phyloP scores from a whole-genome alignment of 2,329 filamentous ascomycete species.

The Phialocephala subalpina region DNA sequence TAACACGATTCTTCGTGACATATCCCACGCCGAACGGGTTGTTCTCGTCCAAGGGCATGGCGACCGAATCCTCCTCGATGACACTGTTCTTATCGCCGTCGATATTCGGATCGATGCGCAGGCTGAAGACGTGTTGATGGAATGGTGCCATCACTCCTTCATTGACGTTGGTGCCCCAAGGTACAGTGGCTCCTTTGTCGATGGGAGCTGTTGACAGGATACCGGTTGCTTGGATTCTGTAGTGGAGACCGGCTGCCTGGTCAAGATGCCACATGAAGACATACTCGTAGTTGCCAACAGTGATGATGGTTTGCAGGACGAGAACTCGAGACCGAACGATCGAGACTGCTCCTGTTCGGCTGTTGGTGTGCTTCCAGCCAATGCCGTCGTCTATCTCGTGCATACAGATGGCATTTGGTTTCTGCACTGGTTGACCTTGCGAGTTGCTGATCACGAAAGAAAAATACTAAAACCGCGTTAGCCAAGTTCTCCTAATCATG shows the following conservation, averaged over 20 bases:
- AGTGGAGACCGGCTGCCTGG: slow-evolving; percentile 66
- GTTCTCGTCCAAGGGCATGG: slow-evolving; percentile 51
- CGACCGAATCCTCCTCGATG: slow-evolving; percentile 61
- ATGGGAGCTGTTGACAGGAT: slow-evolving; percentile 65
- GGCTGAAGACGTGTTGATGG: slow-evolving; percentile 65
- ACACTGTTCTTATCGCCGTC: slow-evolving; percentile 62
- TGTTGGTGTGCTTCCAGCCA: slow-evolving; percentile 76
- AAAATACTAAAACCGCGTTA: slow-evolving; percentile 54
- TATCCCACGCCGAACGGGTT: slow-evolving; percentile 64
- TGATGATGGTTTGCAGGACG: slow-evolving; percentile 47
- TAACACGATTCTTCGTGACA: slow-evolving; percentile 41
- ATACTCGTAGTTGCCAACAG: slow-evolving; percentile 76
- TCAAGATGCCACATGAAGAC: slow-evolving; percentile 65
- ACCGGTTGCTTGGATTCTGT: slow-evolving; percentile 71
- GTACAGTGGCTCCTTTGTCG: slow-evolving; percentile 57
- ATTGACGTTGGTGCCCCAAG: slow-evolving; percentile 67
- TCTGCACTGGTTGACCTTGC: slow-evolving; percentile 60
- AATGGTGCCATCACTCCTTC: slow-evolving; percentile 65
- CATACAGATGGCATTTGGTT: slow-evolving; percentile 70
- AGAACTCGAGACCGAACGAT: slow-evolving; percentile 38
- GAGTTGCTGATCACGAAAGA: slow-evolving; percentile 59
- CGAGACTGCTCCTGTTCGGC: slow-evolving; percentile 32
- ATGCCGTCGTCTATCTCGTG: slow-evolving; percentile 77
- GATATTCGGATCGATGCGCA: slow-evolving; percentile 63
- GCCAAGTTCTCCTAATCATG: not conserved